These are phyloP conservation scores for Chionographis japonica DNA, from an alignment of 106 monocot genomes.

Conservation along the genomic window DNA sequence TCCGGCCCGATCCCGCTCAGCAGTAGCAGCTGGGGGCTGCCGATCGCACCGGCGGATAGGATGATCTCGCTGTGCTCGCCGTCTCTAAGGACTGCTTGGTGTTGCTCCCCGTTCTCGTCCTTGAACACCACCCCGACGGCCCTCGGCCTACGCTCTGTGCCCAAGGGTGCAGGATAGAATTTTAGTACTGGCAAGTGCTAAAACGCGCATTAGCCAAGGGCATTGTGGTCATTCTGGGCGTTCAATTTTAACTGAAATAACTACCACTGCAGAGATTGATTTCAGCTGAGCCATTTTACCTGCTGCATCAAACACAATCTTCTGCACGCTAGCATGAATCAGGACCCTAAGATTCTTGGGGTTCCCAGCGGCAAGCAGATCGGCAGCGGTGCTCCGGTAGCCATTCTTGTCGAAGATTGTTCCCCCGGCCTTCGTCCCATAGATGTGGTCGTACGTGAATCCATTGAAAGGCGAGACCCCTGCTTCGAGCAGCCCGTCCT, in stretches of 20 bases:
- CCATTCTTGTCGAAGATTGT: conserved; percentile 66
- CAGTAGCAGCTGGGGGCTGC: conserved; percentile 77
- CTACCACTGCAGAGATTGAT: too few relatives aligned
- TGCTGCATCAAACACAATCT: conserved; percentile 35
- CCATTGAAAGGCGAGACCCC: conserved; percentile 73
- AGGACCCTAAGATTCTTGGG: conserved; percentile 45
- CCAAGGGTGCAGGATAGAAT: not conserved
- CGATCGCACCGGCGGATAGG: conserved; percentile 74
- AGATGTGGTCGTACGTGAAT: conserved; percentile 73
- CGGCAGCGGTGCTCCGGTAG: conserved; percentile 57
- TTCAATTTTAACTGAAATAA: too few relatives aligned
- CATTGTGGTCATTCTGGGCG: too few relatives aligned
- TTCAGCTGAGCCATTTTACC: not conserved
- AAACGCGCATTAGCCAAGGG: too few relatives aligned
- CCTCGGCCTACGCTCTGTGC: conserved; percentile 28
- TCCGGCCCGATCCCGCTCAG: conserved; percentile 85
- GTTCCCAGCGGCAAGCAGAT: conserved; percentile 47
- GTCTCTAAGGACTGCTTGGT: conserved; percentile 26
- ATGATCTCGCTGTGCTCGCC: conserved; percentile 50
- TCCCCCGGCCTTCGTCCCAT: conserved; percentile 74
- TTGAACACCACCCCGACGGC: conserved; percentile 55
- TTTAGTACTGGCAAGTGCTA: not conserved
- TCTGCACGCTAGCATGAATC: conserved; percentile 61
- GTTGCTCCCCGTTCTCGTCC: conserved; percentile 45
- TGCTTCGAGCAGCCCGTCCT: conserved; percentile 56